Base-by-base conservation (phyloP, 495 filamentous ascomycete genomes). In the Oidiodendron maius region DNA sequence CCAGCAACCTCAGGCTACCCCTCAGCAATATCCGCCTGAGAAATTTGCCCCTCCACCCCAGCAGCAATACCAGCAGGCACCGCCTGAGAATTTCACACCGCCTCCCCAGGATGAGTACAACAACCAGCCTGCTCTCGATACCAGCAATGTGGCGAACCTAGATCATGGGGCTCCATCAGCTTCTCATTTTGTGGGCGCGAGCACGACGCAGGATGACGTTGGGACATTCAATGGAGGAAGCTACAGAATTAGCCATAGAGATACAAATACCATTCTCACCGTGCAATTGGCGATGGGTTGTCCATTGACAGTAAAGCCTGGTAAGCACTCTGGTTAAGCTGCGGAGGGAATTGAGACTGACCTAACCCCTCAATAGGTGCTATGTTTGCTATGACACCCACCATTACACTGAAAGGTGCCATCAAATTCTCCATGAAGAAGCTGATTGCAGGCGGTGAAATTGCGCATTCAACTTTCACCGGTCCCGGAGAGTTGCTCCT, bases 221-320 rank as follows among this genome's bases (percentile, higher is more conserved):
- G 93, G 93, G 2, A 95, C 85, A 0, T 97, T 98, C 74, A 96
- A 97, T 67, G 93, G 93, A 10, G 93, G 93, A 8, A 89, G 82
- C 53, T 98, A 91, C 61, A 72, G 94, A 17, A 88, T 98, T 64
- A 93, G 88, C 55, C 93, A 98, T 59, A 76, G 93, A 5, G 91
- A 97, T 59, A 82, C 77, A 35, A 98, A 98, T 61, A 88, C 88
- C 0, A 77, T 97, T 34, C 57, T 96, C 38, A 98, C 94, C 0
- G 47, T 98, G 2, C 91, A 96, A 60, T 64, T 98, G 12, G 91
- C 93, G 2, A 81, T 91, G 58, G 91, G 90, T 3, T 94, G 87
- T 59, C 91, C 93, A 0, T 58, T 98, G 37, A 73, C 72, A 13
- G 87, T 82, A 0, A 91, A 86, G 56, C 90, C 93, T 34, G 89